phyloP scores from a whole-genome alignment of 2,329 filamentous ascomycete genomes.

The Xylaria sp. region DNA sequence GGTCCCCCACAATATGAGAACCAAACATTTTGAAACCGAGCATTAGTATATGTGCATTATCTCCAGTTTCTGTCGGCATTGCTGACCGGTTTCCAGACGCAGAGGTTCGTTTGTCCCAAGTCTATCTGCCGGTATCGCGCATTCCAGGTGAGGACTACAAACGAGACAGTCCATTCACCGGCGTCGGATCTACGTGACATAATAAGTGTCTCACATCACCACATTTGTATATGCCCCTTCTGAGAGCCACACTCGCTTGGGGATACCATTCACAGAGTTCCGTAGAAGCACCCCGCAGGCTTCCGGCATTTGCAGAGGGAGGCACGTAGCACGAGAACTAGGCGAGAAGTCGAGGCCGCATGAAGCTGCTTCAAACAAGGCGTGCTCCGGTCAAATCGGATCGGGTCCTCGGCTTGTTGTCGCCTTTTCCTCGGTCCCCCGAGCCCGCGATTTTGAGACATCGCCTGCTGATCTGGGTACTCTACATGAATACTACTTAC shows the following conservation, averaged over 20 bases:
- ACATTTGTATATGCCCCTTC: too few relatives aligned
- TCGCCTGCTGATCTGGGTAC: conserved; percentile 1
- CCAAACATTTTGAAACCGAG: not conserved
- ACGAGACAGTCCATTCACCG: not conserved
- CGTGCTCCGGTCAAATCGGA: conserved; percentile 5
- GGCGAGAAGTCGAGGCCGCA: not conserved
- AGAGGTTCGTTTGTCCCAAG: not conserved
- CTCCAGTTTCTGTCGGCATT: not conserved
- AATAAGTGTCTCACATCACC: not conserved
- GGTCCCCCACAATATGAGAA: not conserved
- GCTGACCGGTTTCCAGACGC: not conserved
- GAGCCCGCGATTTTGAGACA: not conserved
- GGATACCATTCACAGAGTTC: not conserved
- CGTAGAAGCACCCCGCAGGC: not conserved
- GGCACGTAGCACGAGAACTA: conserved; percentile 1
- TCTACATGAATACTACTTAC: not conserved
- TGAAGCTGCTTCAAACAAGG: not conserved
- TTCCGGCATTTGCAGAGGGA: not conserved
- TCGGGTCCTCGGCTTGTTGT: conserved; percentile 2
- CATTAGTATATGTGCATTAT: not conserved
- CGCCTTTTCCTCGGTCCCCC: not conserved
- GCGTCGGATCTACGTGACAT: not conserved
- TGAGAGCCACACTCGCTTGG: not conserved
- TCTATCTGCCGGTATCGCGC: not conserved
- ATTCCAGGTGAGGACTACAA: not conserved